Evolutionary conservation across 1,139 yeast species (phyloP), one percentile per base, ranked within the genome.

Genomic region (Geotrichum bryndzae): DNA sequence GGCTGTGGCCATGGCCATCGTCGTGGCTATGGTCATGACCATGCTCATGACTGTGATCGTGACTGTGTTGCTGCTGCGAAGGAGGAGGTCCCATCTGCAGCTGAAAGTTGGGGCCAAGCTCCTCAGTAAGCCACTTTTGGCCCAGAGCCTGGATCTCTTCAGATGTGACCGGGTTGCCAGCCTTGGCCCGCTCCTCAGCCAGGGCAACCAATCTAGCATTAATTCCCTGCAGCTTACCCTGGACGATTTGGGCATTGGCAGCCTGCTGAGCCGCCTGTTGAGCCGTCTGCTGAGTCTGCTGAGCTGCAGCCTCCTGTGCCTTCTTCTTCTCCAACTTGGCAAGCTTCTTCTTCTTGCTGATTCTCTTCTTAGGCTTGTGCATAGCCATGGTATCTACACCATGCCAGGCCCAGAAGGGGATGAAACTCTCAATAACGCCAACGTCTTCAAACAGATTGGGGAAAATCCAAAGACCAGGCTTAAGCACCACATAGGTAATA

Each of bases 381-480:
- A 73, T 67, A 57, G 70, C 69, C 59, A 68, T 66, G 35, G 67
- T 60, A 53, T 65, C 67, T 45, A 63, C 68, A 25, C 77, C 89
- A 69, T 90, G 91, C 92, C 96, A 94, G 6, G 85, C 96, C 73
- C 89, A 94, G 7, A 87, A 68, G 1, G 99, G 99, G 67, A 82
- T 82, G 79, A 95, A 94, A 79, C 96, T 88, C 65, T 92, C 98
- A 66, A 94, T 73, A 66, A 95, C 89, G 31, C 98, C 97, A 69
- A 96, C 92, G 72, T 94, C 99, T 65, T 87, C 99, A 76, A 92
- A 94, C 72, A 94, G 80, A 73, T 94, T 94, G 63, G 99, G 99
- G 81, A 90, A 94, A 58, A 94, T 75, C 99, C 99, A 94, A 72
- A 95, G 82, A 5, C 95, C 95, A 45, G 85, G 86, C 23, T 86